Base-by-base conservation (phyloP, 2,329 filamentous ascomycete species). In the Pseudocercospora cruenta region DNA sequence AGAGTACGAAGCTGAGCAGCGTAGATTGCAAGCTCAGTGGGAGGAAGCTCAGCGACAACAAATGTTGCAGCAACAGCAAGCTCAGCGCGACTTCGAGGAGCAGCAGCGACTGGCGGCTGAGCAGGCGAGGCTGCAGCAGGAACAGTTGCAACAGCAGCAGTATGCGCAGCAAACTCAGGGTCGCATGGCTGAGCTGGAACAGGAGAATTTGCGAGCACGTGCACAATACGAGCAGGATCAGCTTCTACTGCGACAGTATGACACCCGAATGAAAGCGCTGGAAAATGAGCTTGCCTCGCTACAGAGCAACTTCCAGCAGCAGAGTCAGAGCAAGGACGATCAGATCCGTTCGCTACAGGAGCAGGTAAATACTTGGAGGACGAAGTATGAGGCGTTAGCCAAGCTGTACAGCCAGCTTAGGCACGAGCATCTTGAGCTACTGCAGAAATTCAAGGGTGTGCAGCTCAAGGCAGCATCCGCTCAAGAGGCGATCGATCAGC, bases 141-240 rank as follows among this genome's bases (percentile, higher is more conserved):
- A 98, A 78, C 92, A 95, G 54, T 85, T 99, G 33, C 83, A 95
- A 76, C 87, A 90, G 24, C 93, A 98, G 71, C 95, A 99, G 76
- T 91, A 92, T 67, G 90, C 94, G 74, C 93, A 94, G 81, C 94
- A 98, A 76, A 98, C 94, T 0, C 94, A 98, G 77, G 95, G 95
- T 45, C 90, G 93, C n/a, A 85, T 99, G 74, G 95, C 94, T 1
- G 95, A 99, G 80, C 84, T 99, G 58, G 94, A 99, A 81, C 91
- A 91, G 65, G 94, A 98, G 80, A 98, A 99, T 72, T 83, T 99
- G 26, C 94, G 95, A 74, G 95, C 95, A 3, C 88, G 95, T 49
- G 92, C 94, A 8, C 95, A 98, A 79, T 98, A 97, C 77, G 94
- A 98, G 79, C 91, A 91, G n/a, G 94, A 99, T 77, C 95, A 98